Base-by-base conservation (phyloP, 129 eudicot genomes). In the Sambucus nigra region DNA sequence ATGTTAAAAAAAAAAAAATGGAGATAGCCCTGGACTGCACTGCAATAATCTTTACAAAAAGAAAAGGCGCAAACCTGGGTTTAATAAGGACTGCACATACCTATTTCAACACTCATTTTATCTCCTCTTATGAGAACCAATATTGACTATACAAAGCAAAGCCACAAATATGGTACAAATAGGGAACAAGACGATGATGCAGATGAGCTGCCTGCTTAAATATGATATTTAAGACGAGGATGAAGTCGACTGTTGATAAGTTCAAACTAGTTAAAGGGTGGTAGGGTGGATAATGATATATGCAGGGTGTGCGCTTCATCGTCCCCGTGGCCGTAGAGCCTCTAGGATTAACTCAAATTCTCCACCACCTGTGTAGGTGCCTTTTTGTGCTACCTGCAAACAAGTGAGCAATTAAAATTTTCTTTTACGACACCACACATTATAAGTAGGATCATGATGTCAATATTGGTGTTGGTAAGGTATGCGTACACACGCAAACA, bases 81-180 rank as follows among this genome's bases (percentile, higher is more conserved):
- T 56, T 75, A 64, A 51, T 56, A 26, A 55, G 61, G 57, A 46
- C 46, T 69, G 47, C 59, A 68, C 65, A 74, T 56, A 57, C 61
- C 63, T 68, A 63, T 62, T 63, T 53, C 56, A 51, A 23, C 27
- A 59, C 70, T 53, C 56, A n/a, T 49, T 49, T 65, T 53, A 32
- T 44, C 24, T 19, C 68, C 63, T 26, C 41, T 46, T n/a, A 26
- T 21, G 60, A 58, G 64, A 49, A 11, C 41, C 59, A 47, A 57
- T 52, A 49, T 52, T 61, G 68, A 64, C 79, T 76, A 76, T 70
- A 80, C 74, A 80, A n/a, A n/a, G 11, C 79, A 71, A 52, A 69
- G 58, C 61, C 64, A 72, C 49, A 64, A 12, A 70, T 72, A 72
- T 60, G 52, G 53, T 55, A 60, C 72, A 67, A 29, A 31, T 64